Base-by-base conservation (phyloP, 495 filamentous ascomycete genomes). In the Penicillium pancosmium region DNA sequence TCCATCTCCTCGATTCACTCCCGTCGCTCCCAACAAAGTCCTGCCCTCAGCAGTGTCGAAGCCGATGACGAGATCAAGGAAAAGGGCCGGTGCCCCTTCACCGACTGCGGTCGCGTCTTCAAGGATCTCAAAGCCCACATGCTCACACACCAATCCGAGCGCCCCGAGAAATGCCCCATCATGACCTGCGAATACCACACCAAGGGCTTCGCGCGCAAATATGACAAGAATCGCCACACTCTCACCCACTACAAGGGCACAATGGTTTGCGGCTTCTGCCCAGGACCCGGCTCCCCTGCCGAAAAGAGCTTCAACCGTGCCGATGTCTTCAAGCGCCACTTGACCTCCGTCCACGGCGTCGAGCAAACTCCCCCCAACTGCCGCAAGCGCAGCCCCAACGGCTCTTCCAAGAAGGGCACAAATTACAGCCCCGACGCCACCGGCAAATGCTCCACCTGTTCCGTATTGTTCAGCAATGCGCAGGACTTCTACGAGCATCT, bases 401-500 rank as follows among this genome's bases (percentile, higher is more conserved):
- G 65, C 2, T 68, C 75, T 9, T 66, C 70, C 55, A 77, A 85
- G 74, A 88, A 86, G 66, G 69, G 71, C 33, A 78, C 76, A 0
- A 81, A 82, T 33, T 91, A 90, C 69, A 78, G 86, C 54, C 80
- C 83, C 44, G 88, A 92, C 70, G 86, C 87, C 6, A 92, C 90
- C 41, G 95, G 93, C 74, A 97, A 94, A 75, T 99, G 94, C 74
- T 96, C 92, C 11, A 99, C 94, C 31, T 99, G 94, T 74, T 90
- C 90, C 18, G 82, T 83, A 34, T 97, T 89, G 16, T 99, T 99
- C 78, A 86, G 82, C 73, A 97, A 90, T 65, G 92, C 94, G 18
- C 94, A 99, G 68, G 93, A 98, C 72, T 97, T 98, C 75, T 98
- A 98, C 73, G 94, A 99, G 81, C 94, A 99, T 84, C 76, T 99